phyloP scores from a whole-genome alignment of 495 filamentous ascomycete species.

The Aspergillus nanangensis region DNA sequence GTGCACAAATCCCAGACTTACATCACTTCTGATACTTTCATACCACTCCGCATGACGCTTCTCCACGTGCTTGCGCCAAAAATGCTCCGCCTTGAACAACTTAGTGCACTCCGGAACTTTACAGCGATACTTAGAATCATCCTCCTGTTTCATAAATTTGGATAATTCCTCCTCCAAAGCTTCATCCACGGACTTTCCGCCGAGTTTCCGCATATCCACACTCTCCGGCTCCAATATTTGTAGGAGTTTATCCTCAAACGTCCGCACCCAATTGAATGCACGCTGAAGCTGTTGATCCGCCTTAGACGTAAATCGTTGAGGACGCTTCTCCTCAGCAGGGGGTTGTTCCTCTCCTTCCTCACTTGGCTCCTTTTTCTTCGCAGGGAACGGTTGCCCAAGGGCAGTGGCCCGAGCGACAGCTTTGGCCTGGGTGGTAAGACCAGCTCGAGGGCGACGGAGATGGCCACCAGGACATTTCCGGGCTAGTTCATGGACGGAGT shows the following conservation, averaged over 20 bases:
- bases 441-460: constrained; percentile 81
- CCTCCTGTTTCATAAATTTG: constrained; percentile 93
- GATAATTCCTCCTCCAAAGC: constrained; percentile 78
- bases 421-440: constrained; percentile 75
- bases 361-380: constrained; percentile 65
- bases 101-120: constrained; percentile 94
- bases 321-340: constrained; percentile 60
- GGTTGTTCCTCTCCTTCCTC: constrained; percentile 62
- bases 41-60: constrained; percentile 92
- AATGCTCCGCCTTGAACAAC: constrained; percentile 92
- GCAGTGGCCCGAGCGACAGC: constrained; percentile 82
- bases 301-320: constrained; percentile 62
- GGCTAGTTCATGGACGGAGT: constrained; percentile 91
- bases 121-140: constrained; percentile 93
- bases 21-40: constrained; percentile 74
- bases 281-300: constrained; percentile 86
- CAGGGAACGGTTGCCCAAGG: constrained; percentile 70
- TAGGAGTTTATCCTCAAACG: constrained; percentile 93
- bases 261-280: constrained; percentile 99
- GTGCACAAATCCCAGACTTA: constrained; percentile 44
- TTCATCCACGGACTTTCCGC: constrained; percentile 82
- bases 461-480: constrained; percentile 96
- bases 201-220: constrained; percentile 80
- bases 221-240: constrained; percentile 87
- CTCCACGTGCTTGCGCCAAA: constrained; percentile 97